phyloP scores from a whole-genome alignment of 768 basidiomycete species.

The Clitopilus passeckerianus region DNA sequence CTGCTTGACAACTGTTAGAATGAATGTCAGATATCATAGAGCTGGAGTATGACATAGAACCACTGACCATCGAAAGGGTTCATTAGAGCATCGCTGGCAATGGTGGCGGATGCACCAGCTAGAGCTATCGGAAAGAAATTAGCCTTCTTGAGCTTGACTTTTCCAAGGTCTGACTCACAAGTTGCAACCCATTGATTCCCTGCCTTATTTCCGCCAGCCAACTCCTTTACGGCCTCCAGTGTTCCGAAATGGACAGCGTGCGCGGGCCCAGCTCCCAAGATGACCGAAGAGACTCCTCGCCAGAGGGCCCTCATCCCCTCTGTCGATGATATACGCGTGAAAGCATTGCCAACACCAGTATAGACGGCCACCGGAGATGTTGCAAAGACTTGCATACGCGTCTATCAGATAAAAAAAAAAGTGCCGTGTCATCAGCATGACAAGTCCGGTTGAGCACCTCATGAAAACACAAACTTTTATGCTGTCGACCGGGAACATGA shows the following conservation, averaged over 20 bases:
- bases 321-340: slow-evolving; percentile 87
- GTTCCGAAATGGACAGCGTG: slow-evolving; percentile 98
- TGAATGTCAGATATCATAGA: slow-evolving; percentile 7
- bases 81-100: slow-evolving; percentile 96
- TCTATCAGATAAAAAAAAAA: slow-evolving; percentile 42
- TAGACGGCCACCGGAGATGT: slow-evolving; percentile 83
- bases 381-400: slow-evolving; percentile 97
- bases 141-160: slow-evolving; percentile 1
- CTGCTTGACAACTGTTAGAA: slow-evolving; percentile 87
- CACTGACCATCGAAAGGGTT: slow-evolving; percentile 96
- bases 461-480: slow-evolving; percentile 71
- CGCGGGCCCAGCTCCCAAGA: slow-evolving; percentile 94
- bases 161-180: slow-evolving; percentile 43
- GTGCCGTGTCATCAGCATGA: not conserved
- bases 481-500: slow-evolving; percentile 98
- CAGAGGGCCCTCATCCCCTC: slow-evolving; percentile 90
- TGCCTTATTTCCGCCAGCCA: slow-evolving; percentile 79
- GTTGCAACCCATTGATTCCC: slow-evolving; percentile 86
- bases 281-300: slow-evolving; percentile 95
- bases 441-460: not conserved
- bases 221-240: slow-evolving; percentile 91
- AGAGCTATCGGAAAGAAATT: slow-evolving; percentile 46
- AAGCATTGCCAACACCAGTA: slow-evolving; percentile 86
- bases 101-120: slow-evolving; percentile 92
- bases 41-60: slow-evolving; percentile 6